Evolutionary conservation across 2,329 filamentous ascomycete species (phyloP), one percentile per base, ranked within the genome.

Genomic region (Fusarium pininemorale): DNA sequence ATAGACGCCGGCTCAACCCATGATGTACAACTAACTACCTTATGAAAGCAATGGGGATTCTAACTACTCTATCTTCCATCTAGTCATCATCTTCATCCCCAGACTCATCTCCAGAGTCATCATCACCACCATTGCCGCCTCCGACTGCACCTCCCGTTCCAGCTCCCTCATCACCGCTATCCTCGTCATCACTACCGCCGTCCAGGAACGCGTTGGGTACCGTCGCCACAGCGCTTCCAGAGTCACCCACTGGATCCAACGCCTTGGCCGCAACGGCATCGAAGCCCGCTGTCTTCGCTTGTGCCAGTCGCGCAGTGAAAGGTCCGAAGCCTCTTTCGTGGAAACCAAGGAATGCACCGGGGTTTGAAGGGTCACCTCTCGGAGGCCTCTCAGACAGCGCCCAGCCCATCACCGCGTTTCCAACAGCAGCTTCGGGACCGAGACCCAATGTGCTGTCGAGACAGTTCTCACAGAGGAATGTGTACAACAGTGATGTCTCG

Each of bases 351-450:
- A 67, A 60, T 1, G 65, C 65, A 1, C 44, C 63, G 0, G 65
- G 65, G 7, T 67, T 48, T 1, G 65, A 41, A 4, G 53, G 44
- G 1, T 67, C 63, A 15, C 65, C 65, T 1, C 65, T n/a, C 0
- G 65, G 65, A 9, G 45, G 45, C 4, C 22, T 67, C 14, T 28
- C 45, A 0, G 65, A 67, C 7, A 67, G 3, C 0, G 65, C 65
- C 65, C 65, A 67, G 12, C 65, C 65, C 65, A 67, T 67, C 3
- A 67, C 65, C 2, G 65, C 65, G 7, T 67, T 47, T 1, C 53
- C 65, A 20, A 37, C 51, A 13, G 65, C 63, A 3, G 63, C 65
- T 14, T 67, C 44, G 0, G 65, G 53, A 1, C 65, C 65, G 1
- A 67, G 37, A 1, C 65, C 65, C 0, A 67, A 7, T 2, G 53